Evolutionary conservation across 768 basidiomycete species (phyloP), one percentile per base, ranked within the genome.

Genomic region (Pleurotus ostreatus): DNA sequence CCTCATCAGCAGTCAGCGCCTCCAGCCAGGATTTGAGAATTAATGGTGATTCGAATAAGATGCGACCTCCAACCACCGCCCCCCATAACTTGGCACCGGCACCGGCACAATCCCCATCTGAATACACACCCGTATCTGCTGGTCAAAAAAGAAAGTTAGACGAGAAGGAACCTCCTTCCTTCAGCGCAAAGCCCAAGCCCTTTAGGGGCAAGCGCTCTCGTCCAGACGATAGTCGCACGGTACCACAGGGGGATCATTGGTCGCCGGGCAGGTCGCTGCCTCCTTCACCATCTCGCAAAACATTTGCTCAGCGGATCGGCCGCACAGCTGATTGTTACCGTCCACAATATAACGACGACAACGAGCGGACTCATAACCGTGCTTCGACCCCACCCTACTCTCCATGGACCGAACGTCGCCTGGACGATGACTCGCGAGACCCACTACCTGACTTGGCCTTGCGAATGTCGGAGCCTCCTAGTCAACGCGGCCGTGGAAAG

Each of bases 181-280:
- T 22, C 41, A 44, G 41, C 41, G n/a, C 41, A 11, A 44, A n/a
- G 41, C n/a, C 41, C 41, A n/a, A 44, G 39, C 12, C 37, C 1
- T 12, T 13, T 23, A 20, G 38, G n/a, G 11, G 18, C 51, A 53
- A 53, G 18, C 51, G 51, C 11, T 53, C 51, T 13, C 51, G 51
- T 25, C 16, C 37, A 12, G 51, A 53, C 13, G 37, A 15, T 22
- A 5, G 18, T 13, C 51, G 20, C 34, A 8, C 16, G 8, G 15
- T 16, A 23, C 39, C 34, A 16, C n/a, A 15, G 15, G 51, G 51
- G 16, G 51, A 53, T 25, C 51, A 53, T 16, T 53, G 51, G 51
- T 41, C 51, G n/a, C 51, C 51, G 9, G 11, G 5, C 30, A 26
- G 6, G 30, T 8, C 23, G 23, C 23, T 25, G 30, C 49, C 47